These are phyloP conservation scores for Clavispora phyllophila DNA, from an alignment of 805 yeast genomes.

Conservation along the genomic window DNA sequence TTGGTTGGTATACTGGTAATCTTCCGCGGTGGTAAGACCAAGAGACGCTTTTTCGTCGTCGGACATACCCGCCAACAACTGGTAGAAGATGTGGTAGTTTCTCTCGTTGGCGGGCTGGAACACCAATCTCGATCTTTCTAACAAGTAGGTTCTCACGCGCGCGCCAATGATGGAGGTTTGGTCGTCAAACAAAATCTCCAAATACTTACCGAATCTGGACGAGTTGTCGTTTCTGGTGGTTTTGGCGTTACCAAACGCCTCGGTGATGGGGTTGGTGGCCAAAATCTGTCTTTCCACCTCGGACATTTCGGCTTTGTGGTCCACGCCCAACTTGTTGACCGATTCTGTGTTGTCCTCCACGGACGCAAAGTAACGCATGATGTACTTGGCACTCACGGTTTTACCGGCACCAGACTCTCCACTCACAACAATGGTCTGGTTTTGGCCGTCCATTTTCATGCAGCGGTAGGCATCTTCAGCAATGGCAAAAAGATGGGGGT, in stretches of 20 bases:
- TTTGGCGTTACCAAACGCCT: slow-evolving; percentile 97
- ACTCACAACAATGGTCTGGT: slow-evolving; percentile 93
- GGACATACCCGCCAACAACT: slow-evolving; percentile 69
- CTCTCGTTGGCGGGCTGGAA: slow-evolving; percentile 90
- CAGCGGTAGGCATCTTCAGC: slow-evolving; percentile 97
- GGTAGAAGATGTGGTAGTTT: slow-evolving; percentile 93
- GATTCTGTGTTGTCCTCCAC: slow-evolving; percentile 55
- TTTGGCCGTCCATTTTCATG: slow-evolving; percentile 78
- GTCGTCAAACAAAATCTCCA: slow-evolving; percentile 81
- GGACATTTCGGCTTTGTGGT: slow-evolving; percentile 61
- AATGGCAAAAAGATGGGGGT: slow-evolving; percentile 94
- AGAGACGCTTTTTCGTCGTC: slow-evolving; percentile 51
- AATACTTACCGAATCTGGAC: slow-evolving; percentile 93
- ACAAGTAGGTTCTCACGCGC: slow-evolving; percentile 81
- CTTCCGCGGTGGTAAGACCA: slow-evolving; percentile 58
- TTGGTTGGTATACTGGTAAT: slow-evolving; percentile 80
- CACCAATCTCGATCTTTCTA: slow-evolving; percentile 91
- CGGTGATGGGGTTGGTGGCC: slow-evolving; percentile 96
- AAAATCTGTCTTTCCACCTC: slow-evolving; percentile 89
- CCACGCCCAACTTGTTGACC: slow-evolving; percentile 29
- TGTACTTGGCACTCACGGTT: slow-evolving; percentile 93
- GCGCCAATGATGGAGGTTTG: slow-evolving; percentile 86
- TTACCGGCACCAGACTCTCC: slow-evolving; percentile 99
- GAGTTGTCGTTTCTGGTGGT: slow-evolving; percentile 97
- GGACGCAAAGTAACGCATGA: slow-evolving; percentile 95